phyloP scores from a whole-genome alignment of 1,284 basidiomycete species.

The Mycena sp. region DNA sequence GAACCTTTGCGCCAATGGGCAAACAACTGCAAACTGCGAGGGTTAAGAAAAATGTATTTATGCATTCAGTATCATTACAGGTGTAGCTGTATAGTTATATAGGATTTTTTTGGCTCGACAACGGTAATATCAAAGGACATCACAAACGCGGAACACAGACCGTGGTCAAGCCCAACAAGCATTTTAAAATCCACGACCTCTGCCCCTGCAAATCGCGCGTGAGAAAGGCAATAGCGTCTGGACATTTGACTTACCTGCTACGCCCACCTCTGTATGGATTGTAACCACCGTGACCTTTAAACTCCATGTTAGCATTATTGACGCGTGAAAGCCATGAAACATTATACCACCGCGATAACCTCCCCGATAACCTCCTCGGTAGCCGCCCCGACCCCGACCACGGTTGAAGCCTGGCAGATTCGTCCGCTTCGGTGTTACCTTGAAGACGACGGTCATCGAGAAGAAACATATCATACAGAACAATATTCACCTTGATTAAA shows the following conservation, averaged over 20 bases:
- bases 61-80: constrained; percentile 25
- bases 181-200: constrained; percentile 72
- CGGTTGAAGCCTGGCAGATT: constrained; percentile 92
- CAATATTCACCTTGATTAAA: constrained; percentile 79
- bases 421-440: constrained; percentile 94
- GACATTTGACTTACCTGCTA: constrained; percentile 69
- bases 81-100: constrained; percentile 16
- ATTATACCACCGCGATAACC: constrained; percentile 69
- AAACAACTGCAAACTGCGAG: too few relatives aligned
- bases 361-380: constrained; percentile 72
- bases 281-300: constrained; percentile 66
- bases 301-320: neutral
- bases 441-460: neutral
- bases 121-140: neutral
- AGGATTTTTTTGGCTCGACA: neutral
- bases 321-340: neutral
- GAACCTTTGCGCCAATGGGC: too few relatives aligned
- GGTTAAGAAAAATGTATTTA: constrained; percentile 22
- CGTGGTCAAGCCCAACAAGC: neutral
- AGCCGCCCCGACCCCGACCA: constrained; percentile 78
- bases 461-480: neutral
- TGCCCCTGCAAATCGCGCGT: constrained; percentile 56
- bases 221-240: constrained; percentile 18
- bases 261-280: constrained; percentile 81
- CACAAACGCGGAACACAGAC: neutral